Evolutionary conservation across 2,329 filamentous ascomycete species (phyloP), one percentile per base, ranked within the genome.

Genomic region (Beauveria sp.): DNA sequence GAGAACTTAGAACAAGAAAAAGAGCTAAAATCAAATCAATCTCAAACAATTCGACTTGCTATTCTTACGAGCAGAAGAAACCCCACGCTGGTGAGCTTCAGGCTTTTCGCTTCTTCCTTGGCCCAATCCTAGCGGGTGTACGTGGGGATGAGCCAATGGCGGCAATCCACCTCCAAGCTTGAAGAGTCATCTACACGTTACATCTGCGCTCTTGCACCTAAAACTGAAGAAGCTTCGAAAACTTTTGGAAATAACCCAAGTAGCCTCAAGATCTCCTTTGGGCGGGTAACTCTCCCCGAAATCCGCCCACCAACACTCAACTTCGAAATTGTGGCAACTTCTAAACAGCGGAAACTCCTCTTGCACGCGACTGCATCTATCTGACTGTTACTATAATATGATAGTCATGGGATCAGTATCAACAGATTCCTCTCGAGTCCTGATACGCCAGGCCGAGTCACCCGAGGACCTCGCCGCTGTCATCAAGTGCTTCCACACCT

Each of bases 401-500:
- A 38, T 38, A 38, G 14, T 38, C 34, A 46, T 45, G 43, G 6
- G 14, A 3, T 7, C 16, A 8, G 2, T 20, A 20, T 18, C 24
- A 8, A 14, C 24, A 52, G 8, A 20, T 9, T 7, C 28, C 2
- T 20, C 52, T 6, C 18, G 26, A 7, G 54, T 68, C 22, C 22
- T 54, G 24, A 65, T 71, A 40, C 69, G 69, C 3, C 67, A 67
- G 18, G 69, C 66, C 31, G 55, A 64, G 3, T 65, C 64, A 0
- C 20, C 64, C 0, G 14, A 46, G 4, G 70, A 71, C 43, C 16
- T 71, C 3, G 61, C 64, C 3, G 63, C 64, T 3, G 57, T 67
- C 0, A 59, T 59, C 2, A 54, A 58, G 4, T 70, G 70, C 62
- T 71, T 71, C 57, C 54, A 62, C 7, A 65, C 65, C 1, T 71